These are phyloP conservation scores for Candida sanyiensis DNA, from an alignment of 805 yeast genomes.

Conservation along the genomic window DNA sequence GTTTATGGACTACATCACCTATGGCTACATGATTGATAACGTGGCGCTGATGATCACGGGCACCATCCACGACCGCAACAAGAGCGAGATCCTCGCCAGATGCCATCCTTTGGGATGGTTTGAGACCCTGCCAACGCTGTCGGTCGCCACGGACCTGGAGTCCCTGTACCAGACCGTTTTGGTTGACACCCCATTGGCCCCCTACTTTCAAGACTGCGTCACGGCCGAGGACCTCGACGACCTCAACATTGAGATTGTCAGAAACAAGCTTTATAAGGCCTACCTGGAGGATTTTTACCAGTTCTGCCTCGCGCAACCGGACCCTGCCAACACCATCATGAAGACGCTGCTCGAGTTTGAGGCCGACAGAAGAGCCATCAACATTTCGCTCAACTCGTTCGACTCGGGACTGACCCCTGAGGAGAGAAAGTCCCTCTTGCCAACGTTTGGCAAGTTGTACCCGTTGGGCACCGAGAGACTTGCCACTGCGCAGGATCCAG, in stretches of 20 bases:
- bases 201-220: conserved; percentile 87
- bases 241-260: conserved; percentile 87
- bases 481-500: conserved; percentile 77
- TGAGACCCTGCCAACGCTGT: conserved; percentile 90
- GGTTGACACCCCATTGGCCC: conserved; percentile 96
- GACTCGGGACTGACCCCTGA: conserved; percentile 73
- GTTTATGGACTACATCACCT: conserved; percentile 88
- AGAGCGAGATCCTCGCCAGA: conserved; percentile 77
- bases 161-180: conserved; percentile 88
- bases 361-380: conserved; percentile 92
- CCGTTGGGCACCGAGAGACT: conserved; percentile 61
- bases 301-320: conserved; percentile 57
- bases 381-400: conserved; percentile 85
- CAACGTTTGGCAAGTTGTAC: conserved; percentile 74
- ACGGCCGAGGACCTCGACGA: conserved; percentile 88
- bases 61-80: conserved; percentile 90
- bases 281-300: conserved; percentile 81
- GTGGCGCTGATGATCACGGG: conserved; percentile 96
- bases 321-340: conserved; percentile 85
- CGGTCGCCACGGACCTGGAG: conserved; percentile 92
- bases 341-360: conserved; percentile 72
- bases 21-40: conserved; percentile 98
- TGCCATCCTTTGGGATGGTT: conserved; percentile 99
- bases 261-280: conserved; percentile 88
- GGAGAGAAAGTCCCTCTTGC: conserved; percentile 68